Base-by-base conservation (phyloP, 257 asterid genomes). In the Capsicum baccatum region DNA sequence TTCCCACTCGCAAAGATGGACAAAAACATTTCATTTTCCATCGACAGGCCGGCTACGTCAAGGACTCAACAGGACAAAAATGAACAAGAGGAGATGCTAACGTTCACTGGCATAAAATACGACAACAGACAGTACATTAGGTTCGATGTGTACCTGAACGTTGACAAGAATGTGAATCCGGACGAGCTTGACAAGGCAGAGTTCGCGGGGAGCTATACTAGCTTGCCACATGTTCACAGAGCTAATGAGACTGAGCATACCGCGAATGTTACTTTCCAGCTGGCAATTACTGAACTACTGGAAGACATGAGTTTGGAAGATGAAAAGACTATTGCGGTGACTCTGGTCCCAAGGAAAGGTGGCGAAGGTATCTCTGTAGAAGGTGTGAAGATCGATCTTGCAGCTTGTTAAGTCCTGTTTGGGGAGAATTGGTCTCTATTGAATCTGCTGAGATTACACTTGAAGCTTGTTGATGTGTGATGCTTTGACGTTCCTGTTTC, bases 81-180 rank as follows among this genome's bases (percentile, higher is more conserved):
- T 11, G 92, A 85, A 0, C 85, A 85, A 42, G 94, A 91, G 83
- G 91, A 85, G 8, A 79, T 87, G 11, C 86, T 90, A 8, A 87
- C 88, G 9, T 90, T 90, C 42, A 21, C 7, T 0, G 44, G 80
- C 71, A 85, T 92, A 0, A 83, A 57, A 2, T 42, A 86, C 0
- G 92, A 92, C 21, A 8, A 88, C 0, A 82, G 87, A 1, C 73
- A 85, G 73, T 87, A 87, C 68, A 63, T 92, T 2, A 89, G 89
- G 87, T 91, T 92, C 35, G 95, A 92, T 14, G 92, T 91, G 16
- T 92, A 80, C 42, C 39, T 92, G 74, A 92, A 92, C 83, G 94
- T 90, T 19, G 95, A 91, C 70, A 93, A 88, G 4, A 91, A 86
- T 68, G 58, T 82, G 55, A 66, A 60, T 1, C 82, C 88, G 2